Evolutionary conservation across 257 asterid genomes (phyloP).

Genomic region (Fraxinus anomala): DNA sequence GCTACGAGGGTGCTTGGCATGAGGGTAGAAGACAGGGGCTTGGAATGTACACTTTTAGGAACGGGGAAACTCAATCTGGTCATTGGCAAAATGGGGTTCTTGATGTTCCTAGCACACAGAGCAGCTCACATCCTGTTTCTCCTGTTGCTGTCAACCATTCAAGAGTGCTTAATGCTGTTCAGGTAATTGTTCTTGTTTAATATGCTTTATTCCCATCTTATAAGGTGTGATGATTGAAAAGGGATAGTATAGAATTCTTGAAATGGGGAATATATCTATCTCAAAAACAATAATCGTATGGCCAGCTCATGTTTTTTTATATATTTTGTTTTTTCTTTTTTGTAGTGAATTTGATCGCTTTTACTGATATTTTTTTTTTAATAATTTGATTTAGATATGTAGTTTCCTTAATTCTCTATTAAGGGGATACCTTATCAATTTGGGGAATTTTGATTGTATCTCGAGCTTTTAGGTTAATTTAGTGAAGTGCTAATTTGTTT

Average conservation of each 20-base stretch:
- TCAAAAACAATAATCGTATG: not conserved
- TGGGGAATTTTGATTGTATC: not conserved
- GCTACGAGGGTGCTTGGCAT: slow-evolving; percentile 93
- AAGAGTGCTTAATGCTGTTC: slow-evolving; percentile 77
- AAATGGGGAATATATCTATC: not conserved
- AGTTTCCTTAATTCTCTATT: not conserved
- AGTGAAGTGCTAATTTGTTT: not conserved
- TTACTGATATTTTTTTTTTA: not conserved
- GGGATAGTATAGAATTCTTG: not conserved
- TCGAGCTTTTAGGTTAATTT: not conserved
- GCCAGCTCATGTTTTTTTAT: too few relatives aligned
- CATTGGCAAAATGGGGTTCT: slow-evolving; percentile 93
- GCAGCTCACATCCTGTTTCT: slow-evolving; percentile 57
- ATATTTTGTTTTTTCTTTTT: too few relatives aligned
- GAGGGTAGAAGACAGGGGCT: slow-evolving; percentile 89
- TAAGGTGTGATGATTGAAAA: not conserved
- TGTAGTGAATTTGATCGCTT: not conserved
- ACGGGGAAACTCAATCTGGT: slow-evolving; percentile 82
- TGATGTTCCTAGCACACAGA: slow-evolving; percentile 83
- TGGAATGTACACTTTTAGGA: slow-evolving; percentile 84
- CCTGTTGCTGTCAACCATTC: slow-evolving; percentile 89
- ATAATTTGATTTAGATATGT: not conserved
- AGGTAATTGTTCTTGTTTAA: slow-evolving; percentile 43
- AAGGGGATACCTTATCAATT: not conserved
- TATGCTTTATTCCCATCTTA: not conserved